These are phyloP conservation scores for Leptographium procerum DNA, from an alignment of 2,329 filamentous ascomycete genomes.

Conservation along the genomic window DNA sequence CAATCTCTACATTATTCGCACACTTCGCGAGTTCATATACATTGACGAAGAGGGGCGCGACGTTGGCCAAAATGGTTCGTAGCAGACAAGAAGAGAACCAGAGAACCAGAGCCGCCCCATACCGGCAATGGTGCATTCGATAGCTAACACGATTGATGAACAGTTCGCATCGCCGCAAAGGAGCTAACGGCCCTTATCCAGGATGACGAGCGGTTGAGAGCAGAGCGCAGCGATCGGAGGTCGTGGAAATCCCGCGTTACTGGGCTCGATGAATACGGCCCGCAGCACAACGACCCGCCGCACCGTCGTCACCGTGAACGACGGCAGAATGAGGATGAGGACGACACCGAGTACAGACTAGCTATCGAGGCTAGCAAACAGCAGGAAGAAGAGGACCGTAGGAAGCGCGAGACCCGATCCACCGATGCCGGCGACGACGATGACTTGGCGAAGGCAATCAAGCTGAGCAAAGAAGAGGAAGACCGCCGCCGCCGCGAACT, in stretches of 20 bases:
- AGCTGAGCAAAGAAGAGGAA: conserved; percentile 88
- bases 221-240: conserved; percentile 82
- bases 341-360: conserved; percentile 81
- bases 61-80: conserved; percentile 87
- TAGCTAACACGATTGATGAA: not conserved
- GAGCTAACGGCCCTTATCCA: conserved; percentile 85
- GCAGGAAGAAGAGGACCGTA: conserved; percentile 82
- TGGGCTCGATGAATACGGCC: conserved; percentile 73
- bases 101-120: not conserved
- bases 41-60: conserved; percentile 91
- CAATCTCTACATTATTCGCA: conserved; percentile 98
- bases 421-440: conserved; percentile 62
- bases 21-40: conserved; percentile 91
- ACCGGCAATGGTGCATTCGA: no score
- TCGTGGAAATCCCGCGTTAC: conserved; percentile 95
- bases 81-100: not conserved
- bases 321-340: conserved; percentile 53
- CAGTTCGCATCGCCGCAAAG: conserved; percentile 91
- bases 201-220: conserved; percentile 85
- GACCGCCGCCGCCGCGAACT: conserved; percentile 77
- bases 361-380: conserved; percentile 92
- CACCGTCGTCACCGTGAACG: conserved; percentile 35
- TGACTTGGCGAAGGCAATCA: conserved; percentile 88
- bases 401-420: conserved; percentile 54
- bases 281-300: conserved; percentile 27